These are phyloP conservation scores for Rubia yunnanensis DNA, from an alignment of 257 asterid species.

Conservation along the genomic window DNA sequence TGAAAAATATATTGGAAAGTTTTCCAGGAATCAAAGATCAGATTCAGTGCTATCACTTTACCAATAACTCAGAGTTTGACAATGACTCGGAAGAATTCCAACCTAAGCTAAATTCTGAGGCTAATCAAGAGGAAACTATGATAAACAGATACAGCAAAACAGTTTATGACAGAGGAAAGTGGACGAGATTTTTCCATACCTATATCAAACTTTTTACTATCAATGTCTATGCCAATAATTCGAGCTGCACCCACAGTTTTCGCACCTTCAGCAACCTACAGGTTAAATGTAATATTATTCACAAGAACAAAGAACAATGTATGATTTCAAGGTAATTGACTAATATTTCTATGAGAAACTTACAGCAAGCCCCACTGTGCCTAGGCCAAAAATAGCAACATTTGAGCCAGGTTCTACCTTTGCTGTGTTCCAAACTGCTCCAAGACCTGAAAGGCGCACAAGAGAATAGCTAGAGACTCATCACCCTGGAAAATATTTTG, in stretches of 20 bases:
- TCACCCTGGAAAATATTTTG: background rate
- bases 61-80: background rate
- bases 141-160: background rate
- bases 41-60: background rate
- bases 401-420: slow-evolving; percentile 90
- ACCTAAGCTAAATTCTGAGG: background rate
- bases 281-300: background rate
- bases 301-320: background rate
- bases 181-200: slow-evolving; percentile 31
- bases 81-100: background rate
- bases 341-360: slow-evolving; percentile 20
- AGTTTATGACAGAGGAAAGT: background rate
- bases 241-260: slow-evolving; percentile 98
- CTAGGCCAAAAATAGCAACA: slow-evolving; percentile 95
- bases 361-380: slow-evolving; percentile 97
- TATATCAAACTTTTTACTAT: slow-evolving; percentile 64
- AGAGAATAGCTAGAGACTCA: slow-evolving; percentile 1
- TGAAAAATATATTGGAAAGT: background rate
- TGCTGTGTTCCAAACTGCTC: slow-evolving; percentile 99
- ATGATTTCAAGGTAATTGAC: background rate
- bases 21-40: background rate
- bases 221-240: slow-evolving; percentile 88
- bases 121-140: background rate
- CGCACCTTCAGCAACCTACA: slow-evolving; percentile 99
- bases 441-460: slow-evolving; percentile 60